Percentiles rank a stretch among this genome's conserved stretches.
Evolutionary conservation across 73 alveolate genomes (phyloP).

Genomic region (Diophrys appendiculata): DNA sequence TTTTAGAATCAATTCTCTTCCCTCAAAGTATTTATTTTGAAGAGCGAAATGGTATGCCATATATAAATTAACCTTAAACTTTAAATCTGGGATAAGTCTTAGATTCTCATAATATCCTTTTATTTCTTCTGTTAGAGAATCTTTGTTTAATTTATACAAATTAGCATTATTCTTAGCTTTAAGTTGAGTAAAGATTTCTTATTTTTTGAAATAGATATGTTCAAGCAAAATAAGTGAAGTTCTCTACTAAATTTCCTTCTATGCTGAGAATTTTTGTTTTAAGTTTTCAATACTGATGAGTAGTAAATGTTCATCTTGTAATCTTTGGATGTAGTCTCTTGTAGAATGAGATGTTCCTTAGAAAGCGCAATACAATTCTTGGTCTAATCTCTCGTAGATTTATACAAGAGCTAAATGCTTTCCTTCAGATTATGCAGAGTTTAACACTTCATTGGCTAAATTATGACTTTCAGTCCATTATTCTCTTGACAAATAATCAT

Average conservation of each 20-base stretch:
- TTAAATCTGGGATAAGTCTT: conserved; percentile 5
- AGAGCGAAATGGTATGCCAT: conserved; percentile 61
- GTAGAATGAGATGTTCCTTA: conserved; percentile 26
- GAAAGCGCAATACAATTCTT: conserved; percentile 52
- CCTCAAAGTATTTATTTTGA: conserved; percentile 71
- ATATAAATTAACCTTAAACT: conserved; percentile 40
- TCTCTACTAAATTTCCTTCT: conserved; percentile 35
- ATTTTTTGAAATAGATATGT: conserved; percentile 39
- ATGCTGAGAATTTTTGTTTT: background rate
- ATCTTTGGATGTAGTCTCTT: conserved; percentile 45
- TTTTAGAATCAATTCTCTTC: conserved; percentile 59
- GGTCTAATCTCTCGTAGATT: conserved; percentile 38
- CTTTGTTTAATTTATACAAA: background rate
- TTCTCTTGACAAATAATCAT: conserved; percentile 42
- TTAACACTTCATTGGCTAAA: conserved; percentile 6
- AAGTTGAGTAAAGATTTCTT: conserved; percentile 6
- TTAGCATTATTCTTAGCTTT: conserved; percentile 15
- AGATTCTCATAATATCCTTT: conserved; percentile 11
- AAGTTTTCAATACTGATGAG: conserved; percentile 26
- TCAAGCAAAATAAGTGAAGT: conserved; percentile 46
- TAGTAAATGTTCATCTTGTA: conserved; percentile 51
- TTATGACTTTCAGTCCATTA: conserved; percentile 23
- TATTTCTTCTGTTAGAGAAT: conserved; percentile 2
- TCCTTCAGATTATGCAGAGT: conserved; percentile 15
- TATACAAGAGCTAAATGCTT: background rate